Evolutionary conservation across 2,329 filamentous ascomycete genomes (phyloP).

Genomic region (Pseudogymnoascus sp.): DNA sequence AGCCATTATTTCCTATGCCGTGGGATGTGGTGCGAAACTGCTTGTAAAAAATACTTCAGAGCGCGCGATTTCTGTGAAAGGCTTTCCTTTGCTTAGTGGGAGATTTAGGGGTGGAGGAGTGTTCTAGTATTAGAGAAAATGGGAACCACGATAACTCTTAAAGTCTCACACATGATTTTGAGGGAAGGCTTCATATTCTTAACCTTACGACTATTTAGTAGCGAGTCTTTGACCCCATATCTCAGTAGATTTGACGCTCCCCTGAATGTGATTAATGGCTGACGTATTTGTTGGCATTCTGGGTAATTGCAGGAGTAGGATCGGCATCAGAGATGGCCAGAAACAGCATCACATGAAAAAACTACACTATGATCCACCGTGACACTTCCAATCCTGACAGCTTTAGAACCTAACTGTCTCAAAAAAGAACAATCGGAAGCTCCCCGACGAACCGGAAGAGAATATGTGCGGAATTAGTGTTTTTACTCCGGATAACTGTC

Average conservation of each 20-base stretch:
- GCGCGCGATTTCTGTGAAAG: neutral
- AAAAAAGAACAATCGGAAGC: neutral
- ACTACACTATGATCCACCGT: neutral
- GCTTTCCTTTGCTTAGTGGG: slow-evolving; percentile 6
- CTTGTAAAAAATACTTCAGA: slow-evolving; percentile 7
- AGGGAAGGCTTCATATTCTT: neutral
- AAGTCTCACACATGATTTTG: neutral
- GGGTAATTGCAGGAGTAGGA: slow-evolving; percentile 2
- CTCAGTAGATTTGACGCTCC: neutral
- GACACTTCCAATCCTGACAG: slow-evolving; percentile 3
- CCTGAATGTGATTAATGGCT: neutral
- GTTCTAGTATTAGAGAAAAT: slow-evolving; percentile 7
- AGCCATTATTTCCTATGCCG: neutral
- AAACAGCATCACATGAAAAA: slow-evolving; percentile 3
- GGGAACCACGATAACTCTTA: slow-evolving; percentile 6
- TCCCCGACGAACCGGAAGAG: neutral
- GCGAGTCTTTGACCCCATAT: neutral
- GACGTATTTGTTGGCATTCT: neutral
- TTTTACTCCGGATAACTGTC: neutral
- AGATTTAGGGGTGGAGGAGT: neutral
- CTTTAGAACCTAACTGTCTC: neutral
- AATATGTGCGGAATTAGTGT: neutral
- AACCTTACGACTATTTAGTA: neutral
- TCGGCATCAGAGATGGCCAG: neutral
- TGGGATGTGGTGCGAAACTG: slow-evolving; percentile 5